Evolutionary conservation across 1,284 basidiomycete genomes (phyloP), one percentile per base, ranked within the genome.

Genomic region (Kalmanozyma brasiliensis): DNA sequence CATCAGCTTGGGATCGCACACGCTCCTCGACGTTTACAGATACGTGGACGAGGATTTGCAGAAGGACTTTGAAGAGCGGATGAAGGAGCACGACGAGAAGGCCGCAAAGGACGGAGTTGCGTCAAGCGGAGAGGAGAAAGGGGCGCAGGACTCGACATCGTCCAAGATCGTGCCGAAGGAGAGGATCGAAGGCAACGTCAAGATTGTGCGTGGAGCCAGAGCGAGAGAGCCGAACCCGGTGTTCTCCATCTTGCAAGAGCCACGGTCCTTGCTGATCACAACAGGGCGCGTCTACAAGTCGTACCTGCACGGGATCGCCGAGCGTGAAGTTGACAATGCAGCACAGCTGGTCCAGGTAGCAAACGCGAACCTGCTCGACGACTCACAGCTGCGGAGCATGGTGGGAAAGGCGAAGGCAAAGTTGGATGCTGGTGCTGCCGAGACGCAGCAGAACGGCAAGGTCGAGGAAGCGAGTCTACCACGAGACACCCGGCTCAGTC

Each of bases 11-110:
- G 90, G 90, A 26, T 90, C 91, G 0, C 90, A 93, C 82, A 86
- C 90, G 1, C 84, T 93, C 41, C 90, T 97, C 74, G 88, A 95
- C 82, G 89, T 95, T 79, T 92, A 92, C 81, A 86, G 86, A 57
- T 94, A 92, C 66, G 76, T 84, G 1, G 62, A 63, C 26, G 69
- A 68, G 30, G 62, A 60, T 30, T 42, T 70, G 24, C 64, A 64
- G 35, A 61, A 55, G 49, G 55, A 62, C 35, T 63, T 65, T 36
- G 61, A 70, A 9, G 37, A 63, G 22, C 46, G 56, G 6, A 75
- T 62, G 59, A 37, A 49, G 35, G 44, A 60, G 44, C 58, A 52
- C 48, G 67, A 65, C 35, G 52, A 64, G 10, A 51, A 48, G 19
- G 17, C 9, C 1, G 37, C 45, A 16, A 40, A 44, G 1, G 19